Percentiles rank a stretch among this genome's conserved stretches.
Conservation (phyloP, 495 filamentous ascomycete genomes). For the Parathielavia appendiculata region DNA sequence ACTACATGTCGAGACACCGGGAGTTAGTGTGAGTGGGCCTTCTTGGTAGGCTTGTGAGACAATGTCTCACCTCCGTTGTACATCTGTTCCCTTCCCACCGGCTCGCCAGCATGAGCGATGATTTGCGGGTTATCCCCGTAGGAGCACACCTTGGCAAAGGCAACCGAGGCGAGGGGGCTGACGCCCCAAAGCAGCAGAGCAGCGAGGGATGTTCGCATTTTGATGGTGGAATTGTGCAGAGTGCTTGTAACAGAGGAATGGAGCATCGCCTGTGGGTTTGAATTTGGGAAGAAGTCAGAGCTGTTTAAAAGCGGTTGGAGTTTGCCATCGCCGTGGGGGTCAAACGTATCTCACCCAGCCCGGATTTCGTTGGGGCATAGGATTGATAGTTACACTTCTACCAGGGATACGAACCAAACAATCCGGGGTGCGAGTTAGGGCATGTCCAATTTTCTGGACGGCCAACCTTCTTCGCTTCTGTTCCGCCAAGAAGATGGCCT, state of each 20-base stretch:
- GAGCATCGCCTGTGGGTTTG: neutral
- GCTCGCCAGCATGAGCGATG: constrained; percentile 4
- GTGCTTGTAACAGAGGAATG: neutral
- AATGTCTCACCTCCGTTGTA: constrained; percentile 8
- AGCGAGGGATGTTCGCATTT: neutral
- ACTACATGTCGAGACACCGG: neutral
- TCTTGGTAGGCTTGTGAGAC: constrained; percentile 1
- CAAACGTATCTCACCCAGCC: too few species aligned
- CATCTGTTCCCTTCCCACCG: constrained; percentile 2
- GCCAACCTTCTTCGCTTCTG: neutral
- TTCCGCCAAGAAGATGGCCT: neutral
- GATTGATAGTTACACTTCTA: too few species aligned
- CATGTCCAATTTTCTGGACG: too few species aligned
- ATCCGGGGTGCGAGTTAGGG: too few species aligned
- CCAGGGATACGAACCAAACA: too few species aligned
- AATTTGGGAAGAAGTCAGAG: neutral
- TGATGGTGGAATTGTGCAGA: neutral
- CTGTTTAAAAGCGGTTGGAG: neutral
- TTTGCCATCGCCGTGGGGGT: neutral
- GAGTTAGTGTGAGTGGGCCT: neutral
- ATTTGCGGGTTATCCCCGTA: constrained; percentile 1
- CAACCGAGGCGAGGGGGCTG: neutral
- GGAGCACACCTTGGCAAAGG: neutral
- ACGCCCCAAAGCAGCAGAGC: constrained; percentile 4
- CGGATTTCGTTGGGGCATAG: too few species aligned